Evolutionary conservation across 164 flowering plant species (phyloP).

Genomic region (Santalum album): DNA sequence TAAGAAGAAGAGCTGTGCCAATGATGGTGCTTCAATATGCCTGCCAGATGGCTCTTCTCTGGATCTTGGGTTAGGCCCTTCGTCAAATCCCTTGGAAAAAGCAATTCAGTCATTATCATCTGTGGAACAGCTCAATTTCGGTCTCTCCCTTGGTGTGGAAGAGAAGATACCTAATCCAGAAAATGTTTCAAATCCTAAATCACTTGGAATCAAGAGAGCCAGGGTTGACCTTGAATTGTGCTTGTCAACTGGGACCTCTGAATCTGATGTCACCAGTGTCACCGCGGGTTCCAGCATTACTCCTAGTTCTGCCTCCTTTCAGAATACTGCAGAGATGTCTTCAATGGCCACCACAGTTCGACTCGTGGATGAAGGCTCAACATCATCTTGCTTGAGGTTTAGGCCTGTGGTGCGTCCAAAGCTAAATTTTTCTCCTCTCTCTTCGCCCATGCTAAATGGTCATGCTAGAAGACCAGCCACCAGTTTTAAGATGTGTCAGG

Average conservation of each 20-base stretch:
- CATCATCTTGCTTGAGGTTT: not conserved
- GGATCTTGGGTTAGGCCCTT: not conserved
- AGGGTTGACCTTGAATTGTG: slow-evolving; percentile 1
- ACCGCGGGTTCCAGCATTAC: not conserved
- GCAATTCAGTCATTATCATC: too few species aligned
- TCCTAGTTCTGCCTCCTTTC: too few species aligned
- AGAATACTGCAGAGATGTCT: too few species aligned
- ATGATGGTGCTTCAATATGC: not conserved
- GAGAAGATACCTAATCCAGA: not conserved
- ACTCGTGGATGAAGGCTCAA: not conserved
- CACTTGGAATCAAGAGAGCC: not conserved
- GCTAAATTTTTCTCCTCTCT: too few species aligned
- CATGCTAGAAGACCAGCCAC: not conserved
- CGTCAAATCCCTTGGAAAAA: not conserved
- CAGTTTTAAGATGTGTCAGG: not conserved
- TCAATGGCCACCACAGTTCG: not conserved
- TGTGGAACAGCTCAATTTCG: not conserved
- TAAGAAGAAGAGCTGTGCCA: not conserved
- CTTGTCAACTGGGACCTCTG: not conserved
- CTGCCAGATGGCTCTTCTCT: not conserved
- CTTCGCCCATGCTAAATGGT: too few species aligned
- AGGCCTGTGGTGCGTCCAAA: not conserved
- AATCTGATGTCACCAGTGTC: not conserved
- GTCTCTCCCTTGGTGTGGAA: not conserved
- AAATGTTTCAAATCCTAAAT: not conserved